Base-by-base conservation (phyloP, 345 rosid species). In the Isatis tinctoria region DNA sequence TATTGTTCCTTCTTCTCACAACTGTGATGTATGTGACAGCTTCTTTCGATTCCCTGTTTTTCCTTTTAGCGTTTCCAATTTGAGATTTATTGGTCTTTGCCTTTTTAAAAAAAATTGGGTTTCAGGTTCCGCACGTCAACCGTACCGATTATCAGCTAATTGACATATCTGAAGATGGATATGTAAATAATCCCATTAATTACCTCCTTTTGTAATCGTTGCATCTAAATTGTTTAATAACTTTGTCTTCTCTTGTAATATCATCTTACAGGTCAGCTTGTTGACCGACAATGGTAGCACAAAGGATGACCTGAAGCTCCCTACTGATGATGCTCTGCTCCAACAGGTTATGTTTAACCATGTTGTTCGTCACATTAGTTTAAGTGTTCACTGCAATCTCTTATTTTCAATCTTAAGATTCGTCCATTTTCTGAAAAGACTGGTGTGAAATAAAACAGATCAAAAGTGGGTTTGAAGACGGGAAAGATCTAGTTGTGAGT, bases 1-100 rank as follows among this genome's bases (percentile, higher is more conserved):
- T 79, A 90, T 90, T 62, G 93, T 90, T 51, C 92, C 91, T 18
- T 88, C 93, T 30, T 88, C 88, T 40, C 93, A 90, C 85, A 88
- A 85, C 53, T 90, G 87, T 84, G 93, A 90, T 78, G 93, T 88
- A 84, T 43, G 75, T 47, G 52, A 18, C 10, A 59, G 4, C 60
- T 44, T 18, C 5, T 33, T 44, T 58, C n/a, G 18, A 5, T 14
- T 44, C 36, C 4, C 3, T 14, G 16, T 10, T 16, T 39, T n/a
- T 2, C 1, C 14, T 33, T 6, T 10, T 18, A 56, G 2, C 4
- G 35, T 4, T 51, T 33, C 2, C 4, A 12, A 2, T 12, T 17
- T 45, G 58, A 14, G 16, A 53, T 33, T 10, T 27, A 48, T 26
- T 5, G 27, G 12, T 12, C 11, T 14, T 58, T n/a, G 4, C 2